These are phyloP conservation scores for Prunus davidiana DNA, from an alignment of 306 rosid species.

Conservation along the genomic window DNA sequence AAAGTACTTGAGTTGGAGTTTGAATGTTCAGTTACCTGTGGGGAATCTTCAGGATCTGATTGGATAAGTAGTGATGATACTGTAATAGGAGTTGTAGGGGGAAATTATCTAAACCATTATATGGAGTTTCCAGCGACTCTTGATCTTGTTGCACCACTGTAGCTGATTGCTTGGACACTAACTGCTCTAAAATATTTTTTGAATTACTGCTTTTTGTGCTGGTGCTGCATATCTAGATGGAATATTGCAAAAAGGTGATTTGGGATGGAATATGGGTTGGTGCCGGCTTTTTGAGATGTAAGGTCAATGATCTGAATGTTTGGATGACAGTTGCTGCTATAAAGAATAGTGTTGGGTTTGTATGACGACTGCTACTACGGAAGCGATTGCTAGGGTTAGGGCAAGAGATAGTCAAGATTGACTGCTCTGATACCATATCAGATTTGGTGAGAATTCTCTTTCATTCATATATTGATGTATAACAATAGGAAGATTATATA, in stretches of 20 bases:
- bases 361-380: too few relatives aligned
- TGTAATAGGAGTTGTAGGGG: not conserved
- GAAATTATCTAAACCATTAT: not conserved
- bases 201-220: not conserved
- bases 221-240: too few relatives aligned
- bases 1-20: not conserved
- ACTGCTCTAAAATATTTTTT: not conserved
- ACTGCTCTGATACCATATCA: not conserved
- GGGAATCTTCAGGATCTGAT: too few relatives aligned
- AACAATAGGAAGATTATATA: too few relatives aligned
- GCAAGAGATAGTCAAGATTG: not conserved
- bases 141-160: not conserved
- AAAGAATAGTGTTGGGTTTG: too few relatives aligned
- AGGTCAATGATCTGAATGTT: not conserved
- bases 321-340: not conserved
- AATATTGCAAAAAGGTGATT: too few relatives aligned
- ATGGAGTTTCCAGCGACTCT: not conserved
- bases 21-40: not conserved
- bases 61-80: not conserved
- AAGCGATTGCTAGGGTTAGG: too few relatives aligned
- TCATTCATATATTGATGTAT: too few relatives aligned
- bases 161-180: not conserved
- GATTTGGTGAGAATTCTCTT: not conserved
- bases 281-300: too few relatives aligned
- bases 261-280: too few relatives aligned